Percentiles rank a stretch among this genome's conserved stretches.
phyloP scores from a whole-genome alignment of 345 rosid genomes.

The Xanthoceras sorbifolium region DNA sequence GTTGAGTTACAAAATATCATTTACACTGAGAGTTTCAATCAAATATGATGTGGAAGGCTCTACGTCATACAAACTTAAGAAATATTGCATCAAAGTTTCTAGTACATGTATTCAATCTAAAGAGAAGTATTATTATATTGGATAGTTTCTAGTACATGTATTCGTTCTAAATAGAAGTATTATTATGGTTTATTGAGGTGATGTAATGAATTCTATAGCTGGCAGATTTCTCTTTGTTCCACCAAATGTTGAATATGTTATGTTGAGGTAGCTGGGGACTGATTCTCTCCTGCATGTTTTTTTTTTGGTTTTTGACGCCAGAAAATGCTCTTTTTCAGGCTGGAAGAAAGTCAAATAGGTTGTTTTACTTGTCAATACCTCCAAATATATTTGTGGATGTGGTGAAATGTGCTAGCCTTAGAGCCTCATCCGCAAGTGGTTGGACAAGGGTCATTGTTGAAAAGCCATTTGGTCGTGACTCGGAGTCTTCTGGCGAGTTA shows the following conservation, averaged over 20 bases:
- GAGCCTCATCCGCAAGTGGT: constrained; percentile 70
- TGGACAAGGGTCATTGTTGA: constrained; percentile 95
- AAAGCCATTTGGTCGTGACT: constrained; percentile 93
- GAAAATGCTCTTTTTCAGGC: constrained; percentile 41
- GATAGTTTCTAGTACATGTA: background rate
- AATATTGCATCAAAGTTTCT: too few relatives aligned
- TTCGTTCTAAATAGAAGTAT: background rate
- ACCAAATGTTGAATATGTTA: background rate
- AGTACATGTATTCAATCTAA: too few relatives aligned
- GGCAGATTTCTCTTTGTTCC: background rate
- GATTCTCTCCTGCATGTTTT: background rate
- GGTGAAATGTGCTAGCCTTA: constrained; percentile 71
- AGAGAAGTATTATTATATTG: too few relatives aligned
- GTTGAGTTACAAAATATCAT: too few relatives aligned
- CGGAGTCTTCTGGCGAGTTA: constrained; percentile 73
- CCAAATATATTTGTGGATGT: constrained; percentile 88
- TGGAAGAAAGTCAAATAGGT: constrained; percentile 69
- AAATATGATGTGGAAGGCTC: too few relatives aligned
- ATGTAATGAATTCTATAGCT: background rate
- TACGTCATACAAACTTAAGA: too few relatives aligned
- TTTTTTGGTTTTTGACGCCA: background rate
- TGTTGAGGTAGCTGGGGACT: constrained; percentile 1
- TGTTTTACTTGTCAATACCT: constrained; percentile 87
- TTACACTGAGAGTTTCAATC: too few relatives aligned
- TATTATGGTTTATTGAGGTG: background rate